Evolutionary conservation across 116 monocot species (phyloP).

Genomic region (Posidonia oceanica): DNA sequence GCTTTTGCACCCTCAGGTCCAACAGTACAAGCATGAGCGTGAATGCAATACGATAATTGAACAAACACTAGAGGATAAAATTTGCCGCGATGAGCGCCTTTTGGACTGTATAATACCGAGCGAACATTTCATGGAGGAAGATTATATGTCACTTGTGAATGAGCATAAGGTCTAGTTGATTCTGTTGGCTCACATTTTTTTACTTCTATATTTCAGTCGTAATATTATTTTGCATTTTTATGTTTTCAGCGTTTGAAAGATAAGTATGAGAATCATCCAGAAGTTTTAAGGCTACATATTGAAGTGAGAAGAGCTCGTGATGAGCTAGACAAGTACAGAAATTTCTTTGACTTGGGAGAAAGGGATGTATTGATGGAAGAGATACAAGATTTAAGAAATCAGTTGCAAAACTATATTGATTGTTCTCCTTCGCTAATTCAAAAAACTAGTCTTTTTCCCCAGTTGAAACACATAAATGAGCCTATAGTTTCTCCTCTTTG

Average conservation of each 20-base stretch:
- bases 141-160: conserved; percentile 57
- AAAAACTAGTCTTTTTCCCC: conserved; percentile 18
- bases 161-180: conserved; percentile 58
- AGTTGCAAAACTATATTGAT: conserved; percentile 63
- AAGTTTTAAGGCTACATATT: conserved; percentile 47
- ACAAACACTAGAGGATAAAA: conserved; percentile 73
- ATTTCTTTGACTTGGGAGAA: conserved; percentile 83
- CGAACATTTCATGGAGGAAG: conserved; percentile 86
- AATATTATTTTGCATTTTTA: not conserved
- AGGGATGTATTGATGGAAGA: conserved; percentile 87
- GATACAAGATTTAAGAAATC: conserved; percentile 74
- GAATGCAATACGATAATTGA: conserved; percentile 83
- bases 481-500: not conserved
- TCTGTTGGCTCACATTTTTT: not conserved
- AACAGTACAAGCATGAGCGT: conserved; percentile 96
- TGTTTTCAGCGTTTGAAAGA: conserved; percentile 50
- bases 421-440: conserved; percentile 20
- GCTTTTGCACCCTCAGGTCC: conserved; percentile 19
- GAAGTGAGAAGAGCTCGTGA: conserved; percentile 70
- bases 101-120: conserved; percentile 82
- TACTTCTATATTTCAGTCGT: not conserved
- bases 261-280: conserved; percentile 89
- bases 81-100: conserved; percentile 73
- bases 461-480: conserved; percentile 26
- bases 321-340: conserved; percentile 60